A percentile compares a stretch with the other conserved stretches of the same genome.
phyloP scores from a whole-genome alignment of 768 basidiomycete species.

The Piloderma croceum region DNA sequence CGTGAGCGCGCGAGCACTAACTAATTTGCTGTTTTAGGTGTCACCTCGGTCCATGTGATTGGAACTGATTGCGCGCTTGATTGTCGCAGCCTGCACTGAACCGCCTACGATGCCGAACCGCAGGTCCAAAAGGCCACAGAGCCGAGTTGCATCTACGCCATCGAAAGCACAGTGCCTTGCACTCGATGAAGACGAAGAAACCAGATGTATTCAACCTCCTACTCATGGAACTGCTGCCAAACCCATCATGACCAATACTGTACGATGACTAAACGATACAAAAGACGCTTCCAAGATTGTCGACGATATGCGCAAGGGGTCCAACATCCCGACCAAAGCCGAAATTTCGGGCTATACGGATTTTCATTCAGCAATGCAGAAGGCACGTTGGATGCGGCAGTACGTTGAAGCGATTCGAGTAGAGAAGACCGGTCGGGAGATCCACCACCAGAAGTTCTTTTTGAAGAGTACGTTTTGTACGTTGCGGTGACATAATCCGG shows the following conservation, averaged over 20 bases:
- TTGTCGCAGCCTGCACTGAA: too few relatives aligned
- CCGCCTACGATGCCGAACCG: too few relatives aligned
- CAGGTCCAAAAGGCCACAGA: too few relatives aligned
- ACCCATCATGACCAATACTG: slow-evolving; percentile 23
- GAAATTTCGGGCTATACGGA: slow-evolving; percentile 12
- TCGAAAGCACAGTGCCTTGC: slow-evolving; percentile 14
- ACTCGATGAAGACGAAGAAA: slow-evolving; percentile 22
- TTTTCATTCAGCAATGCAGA: slow-evolving; percentile 12
- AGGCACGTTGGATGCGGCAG: slow-evolving; percentile 16
- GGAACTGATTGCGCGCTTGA: too few relatives aligned
- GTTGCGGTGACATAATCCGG: too few relatives aligned
- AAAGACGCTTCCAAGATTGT: slow-evolving; percentile 23
- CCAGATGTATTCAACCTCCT: slow-evolving; percentile 16
- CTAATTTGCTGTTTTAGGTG: too few relatives aligned
- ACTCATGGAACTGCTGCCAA: slow-evolving; percentile 21
- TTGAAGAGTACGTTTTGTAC: slow-evolving; percentile 22
- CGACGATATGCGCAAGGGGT: slow-evolving; percentile 11
- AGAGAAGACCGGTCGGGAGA: slow-evolving; percentile 24
- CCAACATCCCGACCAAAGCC: slow-evolving; percentile 14
- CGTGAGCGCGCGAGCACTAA: too few relatives aligned
- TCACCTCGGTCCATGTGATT: too few relatives aligned
- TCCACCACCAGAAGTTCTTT: slow-evolving; percentile 29
- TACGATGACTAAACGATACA: slow-evolving; percentile 19
- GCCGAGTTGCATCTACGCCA: too few relatives aligned
- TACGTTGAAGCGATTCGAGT: slow-evolving; percentile 29